phyloP scores from a whole-genome alignment of 108 stramenopile species.

The Licmophora abbreviata region DNA sequence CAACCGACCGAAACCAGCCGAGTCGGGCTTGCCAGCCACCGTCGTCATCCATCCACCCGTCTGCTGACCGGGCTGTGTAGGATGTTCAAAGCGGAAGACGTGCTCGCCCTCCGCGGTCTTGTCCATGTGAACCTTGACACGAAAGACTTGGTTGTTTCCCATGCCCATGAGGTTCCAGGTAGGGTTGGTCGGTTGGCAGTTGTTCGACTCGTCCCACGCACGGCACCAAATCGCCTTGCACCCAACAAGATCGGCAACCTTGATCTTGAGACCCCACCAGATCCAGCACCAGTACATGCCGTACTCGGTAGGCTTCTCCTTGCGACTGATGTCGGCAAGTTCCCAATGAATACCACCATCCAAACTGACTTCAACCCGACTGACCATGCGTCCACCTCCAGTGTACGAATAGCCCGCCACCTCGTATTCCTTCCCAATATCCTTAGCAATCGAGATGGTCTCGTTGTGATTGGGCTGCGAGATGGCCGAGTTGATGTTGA shows the following conservation, averaged over 20 bases:
- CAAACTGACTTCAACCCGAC: conserved; percentile 85
- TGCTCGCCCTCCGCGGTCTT: conserved; percentile 47
- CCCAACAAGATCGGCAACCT: conserved; percentile 73
- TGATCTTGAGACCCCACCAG: conserved; percentile 72
- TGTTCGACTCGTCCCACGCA: conserved; percentile 93
- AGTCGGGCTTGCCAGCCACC: conserved; percentile 59
- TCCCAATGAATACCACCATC: conserved; percentile 87
- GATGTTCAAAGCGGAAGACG: conserved; percentile 91
- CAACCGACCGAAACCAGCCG: conserved; percentile 70
- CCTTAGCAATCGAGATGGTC: conserved; percentile 59
- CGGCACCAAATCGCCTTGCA: conserved; percentile 89
- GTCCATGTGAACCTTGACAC: conserved; percentile 83
- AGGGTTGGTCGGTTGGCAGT: conserved; percentile 80
- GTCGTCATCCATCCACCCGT: conserved; percentile 96
- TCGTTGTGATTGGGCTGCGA: conserved; percentile 87
- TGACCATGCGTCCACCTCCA: conserved; percentile 87
- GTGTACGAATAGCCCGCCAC: conserved; percentile 94
- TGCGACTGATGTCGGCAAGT: conserved; percentile 57
- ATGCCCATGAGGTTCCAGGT: conserved; percentile 99
- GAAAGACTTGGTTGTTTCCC: conserved; percentile 97
- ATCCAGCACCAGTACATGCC: conserved; percentile 95
- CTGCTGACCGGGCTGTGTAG: conserved; percentile 88
- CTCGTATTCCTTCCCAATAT: conserved; percentile 65
- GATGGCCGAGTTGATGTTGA: conserved; percentile 97
- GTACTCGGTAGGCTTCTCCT: conserved; percentile 73